Base-by-base conservation (phyloP, 768 basidiomycete species). In the Russula griseocarnosa region DNA sequence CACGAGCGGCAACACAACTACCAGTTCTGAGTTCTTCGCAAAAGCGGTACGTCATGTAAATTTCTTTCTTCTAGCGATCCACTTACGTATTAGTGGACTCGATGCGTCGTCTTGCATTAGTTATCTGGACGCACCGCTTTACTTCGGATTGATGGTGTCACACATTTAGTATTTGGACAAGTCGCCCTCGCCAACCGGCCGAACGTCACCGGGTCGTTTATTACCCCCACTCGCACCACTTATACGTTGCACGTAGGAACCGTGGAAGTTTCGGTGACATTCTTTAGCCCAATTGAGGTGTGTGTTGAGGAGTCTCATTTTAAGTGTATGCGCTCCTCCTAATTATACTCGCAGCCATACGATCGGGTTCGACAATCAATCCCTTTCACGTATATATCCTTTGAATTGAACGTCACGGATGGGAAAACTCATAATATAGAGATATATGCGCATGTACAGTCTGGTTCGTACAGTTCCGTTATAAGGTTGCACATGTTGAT, bases 381-480 rank as follows among this genome's bases (percentile, higher is more conserved):
- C 5, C 74, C 75, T 5, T 75, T 76, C 68, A 67, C 70, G 14
- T 76, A 75, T 57, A 38, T 76, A 26, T 63, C 61, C 34, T 56
- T 76, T 22, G 62, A 68, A 3, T 65, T 68, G 11, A 18, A 36
- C 13, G 68, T 73, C 0, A 69, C 58, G 18, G 75, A 76, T 53
- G 70, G 69, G 10, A 42, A 49, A 3, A 18, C 65, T 1, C 75
- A 76, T 62, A 36, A 34, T n/a, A 67, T 74, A 13, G 69, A 73
- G 57, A 49, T 76, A 8, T 76, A 76, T 60, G 67, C 71, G 2
- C 73, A 75, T 52, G 70, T 74, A 18, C 69, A 65, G 47, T 67
- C 64, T 36, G 73, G 74, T 75, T 58, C 28, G 68, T 67, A 4
- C 18, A 26, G 30, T 40, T 32, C 7, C 22, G 2, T 40, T 24